Conservation (phyloP, 805 yeast genomes). For the Wickerhamiella lipophila region DNA sequence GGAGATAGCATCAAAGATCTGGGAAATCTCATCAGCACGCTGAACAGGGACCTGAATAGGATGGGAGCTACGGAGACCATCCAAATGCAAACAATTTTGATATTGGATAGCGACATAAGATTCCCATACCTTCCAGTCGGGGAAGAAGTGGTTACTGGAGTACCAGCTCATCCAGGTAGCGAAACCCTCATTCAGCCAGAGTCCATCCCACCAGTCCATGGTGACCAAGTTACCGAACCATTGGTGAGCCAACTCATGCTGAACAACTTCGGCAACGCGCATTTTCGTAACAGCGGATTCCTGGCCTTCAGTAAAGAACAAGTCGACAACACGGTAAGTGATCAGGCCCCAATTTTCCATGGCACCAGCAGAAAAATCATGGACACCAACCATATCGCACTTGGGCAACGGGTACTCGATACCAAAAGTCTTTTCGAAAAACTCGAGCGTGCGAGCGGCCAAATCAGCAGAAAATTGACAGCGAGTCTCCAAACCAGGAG, state of each 20-base stretch:
- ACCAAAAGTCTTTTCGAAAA: constrained; percentile 54
- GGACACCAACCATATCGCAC: constrained; percentile 67
- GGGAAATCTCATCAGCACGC: constrained; percentile 67
- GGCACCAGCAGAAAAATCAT: constrained; percentile 70
- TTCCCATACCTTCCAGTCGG: constrained; percentile 73
- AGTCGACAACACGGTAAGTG: constrained; percentile 49
- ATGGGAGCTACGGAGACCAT: constrained; percentile 59
- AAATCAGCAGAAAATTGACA: constrained; percentile 52
- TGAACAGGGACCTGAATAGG: constrained; percentile 74
- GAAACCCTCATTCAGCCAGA: constrained; percentile 84
- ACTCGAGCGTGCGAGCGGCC: constrained; percentile 51
- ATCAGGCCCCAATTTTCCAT: constrained; percentile 88
- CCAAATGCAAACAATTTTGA: constrained; percentile 62
- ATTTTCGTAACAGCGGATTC: constrained; percentile 48
- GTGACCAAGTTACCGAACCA: constrained; percentile 87
- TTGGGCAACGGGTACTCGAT: constrained; percentile 71
- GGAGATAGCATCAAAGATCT: constrained; percentile 70
- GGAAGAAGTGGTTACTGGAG: constrained; percentile 56
- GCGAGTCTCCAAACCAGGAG: constrained; percentile 50
- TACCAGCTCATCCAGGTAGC: constrained; percentile 76
- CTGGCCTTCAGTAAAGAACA: constrained; percentile 55
- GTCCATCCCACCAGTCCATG: constrained; percentile 89
- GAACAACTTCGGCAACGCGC: constrained; percentile 69
- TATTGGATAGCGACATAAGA: constrained; percentile 65
- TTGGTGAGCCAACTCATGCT: constrained; percentile 81